phyloP scores from a whole-genome alignment of 768 basidiomycete species.

The Mycena albidolilacea region DNA sequence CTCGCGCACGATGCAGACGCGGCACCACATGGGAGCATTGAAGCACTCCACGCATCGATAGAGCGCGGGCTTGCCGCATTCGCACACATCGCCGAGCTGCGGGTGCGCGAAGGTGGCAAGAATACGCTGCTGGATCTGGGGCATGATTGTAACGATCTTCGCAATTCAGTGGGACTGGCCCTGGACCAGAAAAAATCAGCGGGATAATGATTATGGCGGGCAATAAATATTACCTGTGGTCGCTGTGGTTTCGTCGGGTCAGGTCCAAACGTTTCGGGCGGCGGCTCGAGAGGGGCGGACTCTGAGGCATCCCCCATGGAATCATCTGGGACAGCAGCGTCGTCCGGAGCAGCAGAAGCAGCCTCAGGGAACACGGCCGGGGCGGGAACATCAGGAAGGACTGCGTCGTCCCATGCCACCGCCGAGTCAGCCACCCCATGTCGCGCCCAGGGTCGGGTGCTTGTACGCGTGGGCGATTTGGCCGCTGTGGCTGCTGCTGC shows the following conservation, averaged over 20 bases:
- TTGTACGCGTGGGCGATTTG: neutral
- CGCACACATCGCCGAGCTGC: neutral
- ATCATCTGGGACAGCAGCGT: neutral
- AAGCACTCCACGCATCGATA: slow-evolving; percentile 8
- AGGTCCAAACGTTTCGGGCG: neutral
- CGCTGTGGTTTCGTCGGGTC: neutral
- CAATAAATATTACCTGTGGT: neutral
- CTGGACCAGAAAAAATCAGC: neutral
- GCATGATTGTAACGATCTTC: neutral
- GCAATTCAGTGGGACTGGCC: neutral
- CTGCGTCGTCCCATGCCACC: neutral
- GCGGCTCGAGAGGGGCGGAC: neutral
- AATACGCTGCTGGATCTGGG: neutral
- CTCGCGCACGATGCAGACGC: neutral
- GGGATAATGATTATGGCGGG: neutral
- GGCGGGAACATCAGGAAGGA: neutral
- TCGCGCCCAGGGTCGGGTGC: neutral
- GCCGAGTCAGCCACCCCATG: too few relatives aligned
- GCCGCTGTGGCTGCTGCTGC: neutral
- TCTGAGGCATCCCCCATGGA: neutral
- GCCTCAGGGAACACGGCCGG: too few relatives aligned
- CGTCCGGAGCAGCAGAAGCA: too few relatives aligned
- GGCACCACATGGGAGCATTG: neutral
- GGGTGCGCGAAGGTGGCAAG: neutral
- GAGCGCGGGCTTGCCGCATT: neutral